Base-by-base conservation (phyloP, 805 yeast genomes). In the Cyberlindnera petersonii region DNA sequence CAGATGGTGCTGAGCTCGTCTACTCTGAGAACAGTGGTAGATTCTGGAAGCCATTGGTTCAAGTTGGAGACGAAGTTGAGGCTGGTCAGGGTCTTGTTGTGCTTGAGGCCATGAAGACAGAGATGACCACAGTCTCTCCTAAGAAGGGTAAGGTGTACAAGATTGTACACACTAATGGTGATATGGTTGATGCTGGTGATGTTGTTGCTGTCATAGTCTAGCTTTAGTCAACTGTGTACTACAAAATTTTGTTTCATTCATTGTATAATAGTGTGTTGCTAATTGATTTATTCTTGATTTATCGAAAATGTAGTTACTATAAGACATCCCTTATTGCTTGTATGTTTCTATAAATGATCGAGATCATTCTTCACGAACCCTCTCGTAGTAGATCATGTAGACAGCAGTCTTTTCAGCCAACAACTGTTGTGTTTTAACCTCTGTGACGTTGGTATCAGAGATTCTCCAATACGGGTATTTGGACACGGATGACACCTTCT, bases 71-170 rank as follows among this genome's bases (percentile, higher is more conserved):
- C 52, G 63, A 48, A 5, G 94, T 91, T 20, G 65, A 68, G 37
- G 72, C 65, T 33, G 94, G 89, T 24, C 91, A 86, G 52, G 87
- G 87, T 5, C 69, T 91, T 45, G 75, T 91, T 49, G 87, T 93
- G 27, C 86, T 91, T 38, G 98, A 91, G 64, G 98, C 98, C 39
- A 91, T 91, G 98, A 91, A 91, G 71, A 93, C 98, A 0, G 98
- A 91, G 65, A 91, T 91, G 97, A 75, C 78, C 35, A 95, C 91
- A 24, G 69, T 64, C 39, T 78, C 97, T 16, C 73, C 95, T 1
- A 68, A 58, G 40, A 67, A 69, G 17, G 95, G 95, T 53, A 82
- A 75, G 56, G 89, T 86, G 17, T 57, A 75, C 34, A 83, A 84
- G 64, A 68, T 86, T 31, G 62, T 78, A 42, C 96, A 87, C 60